These are phyloP conservation scores for Coelastrella sp. DNA, from an alignment of 139 green algal genomes.

Conservation along the genomic window DNA sequence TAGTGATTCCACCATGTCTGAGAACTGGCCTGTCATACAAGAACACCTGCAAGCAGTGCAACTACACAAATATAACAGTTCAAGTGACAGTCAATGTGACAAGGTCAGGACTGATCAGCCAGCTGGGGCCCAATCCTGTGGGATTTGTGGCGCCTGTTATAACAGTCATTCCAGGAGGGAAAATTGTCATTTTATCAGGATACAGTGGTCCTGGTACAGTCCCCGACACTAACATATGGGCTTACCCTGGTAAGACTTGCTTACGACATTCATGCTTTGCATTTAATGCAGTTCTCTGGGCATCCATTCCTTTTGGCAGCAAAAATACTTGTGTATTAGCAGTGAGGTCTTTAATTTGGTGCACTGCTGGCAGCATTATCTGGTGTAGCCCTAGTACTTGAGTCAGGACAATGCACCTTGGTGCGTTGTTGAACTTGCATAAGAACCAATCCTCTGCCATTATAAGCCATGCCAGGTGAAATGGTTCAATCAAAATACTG, in stretches of 20 bases:
- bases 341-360: background rate
- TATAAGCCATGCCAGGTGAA: background rate
- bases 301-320: background rate
- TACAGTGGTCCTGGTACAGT: background rate
- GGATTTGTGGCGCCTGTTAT: slow-evolving; percentile 33
- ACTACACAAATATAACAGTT: background rate
- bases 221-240: background rate
- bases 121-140: background rate
- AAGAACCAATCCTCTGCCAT: background rate
- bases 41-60: slow-evolving; percentile 44
- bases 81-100: background rate
- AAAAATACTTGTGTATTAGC: background rate
- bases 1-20: slow-evolving; percentile 33
- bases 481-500: background rate
- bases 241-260: slow-evolving; percentile 28
- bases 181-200: slow-evolving; percentile 18
- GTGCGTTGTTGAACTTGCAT: background rate
- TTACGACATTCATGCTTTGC: background rate
- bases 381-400: background rate
- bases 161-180: background rate
- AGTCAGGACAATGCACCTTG: background rate
- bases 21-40: slow-evolving; percentile 20
- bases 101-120: background rate
- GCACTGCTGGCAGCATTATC: background rate
- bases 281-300: background rate